A percentile compares a stretch with the other conserved stretches of the same genome.
These are phyloP conservation scores for Plasmodium coatneyi DNA, from an alignment of 169 alveolate species.

Conservation along the genomic window DNA sequence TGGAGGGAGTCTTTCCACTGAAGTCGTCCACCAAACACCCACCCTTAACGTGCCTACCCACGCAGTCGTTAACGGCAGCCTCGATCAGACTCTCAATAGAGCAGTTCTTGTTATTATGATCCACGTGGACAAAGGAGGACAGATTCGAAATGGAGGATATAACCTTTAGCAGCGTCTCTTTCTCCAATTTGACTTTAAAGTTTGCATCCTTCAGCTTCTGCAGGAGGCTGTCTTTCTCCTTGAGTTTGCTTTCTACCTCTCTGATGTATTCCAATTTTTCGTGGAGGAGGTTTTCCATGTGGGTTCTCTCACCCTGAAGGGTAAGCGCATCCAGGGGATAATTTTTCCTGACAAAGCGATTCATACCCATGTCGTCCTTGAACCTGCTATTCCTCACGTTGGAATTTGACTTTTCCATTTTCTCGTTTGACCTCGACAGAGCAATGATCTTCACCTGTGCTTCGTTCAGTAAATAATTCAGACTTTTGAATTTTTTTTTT, in stretches of 20 bases:
- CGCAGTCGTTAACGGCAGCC: constrained; percentile 3
- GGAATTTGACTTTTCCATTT: constrained; percentile 13
- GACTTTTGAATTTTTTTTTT: constrained; percentile 23
- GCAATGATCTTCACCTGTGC: constrained; percentile 48
- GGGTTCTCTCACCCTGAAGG: constrained; percentile 8
- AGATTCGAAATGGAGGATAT: not conserved
- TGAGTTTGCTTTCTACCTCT: constrained; percentile 6
- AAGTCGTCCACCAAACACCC: not conserved
- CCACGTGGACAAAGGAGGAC: not conserved
- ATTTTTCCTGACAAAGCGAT: constrained; percentile 6
- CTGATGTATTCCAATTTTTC: constrained; percentile 16
- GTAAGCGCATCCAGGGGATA: not conserved
- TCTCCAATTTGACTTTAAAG: constrained; percentile 1
- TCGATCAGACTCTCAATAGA: constrained; percentile 19
- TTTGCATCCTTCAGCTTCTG: not conserved
- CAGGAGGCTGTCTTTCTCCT: constrained; percentile 4
- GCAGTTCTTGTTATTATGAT: not conserved
- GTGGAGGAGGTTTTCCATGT: constrained; percentile 22
- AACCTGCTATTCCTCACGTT: not conserved
- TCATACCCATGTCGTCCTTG: not conserved
- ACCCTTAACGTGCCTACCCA: not conserved
- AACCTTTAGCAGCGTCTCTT: constrained; percentile 41
- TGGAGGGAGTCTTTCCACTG: constrained; percentile 17
- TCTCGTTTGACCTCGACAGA: constrained; percentile 9
- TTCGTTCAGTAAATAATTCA: constrained; percentile 40